Evolutionary conservation across 2,329 filamentous ascomycete species (phyloP).

Genomic region (Cytospora mali): DNA sequence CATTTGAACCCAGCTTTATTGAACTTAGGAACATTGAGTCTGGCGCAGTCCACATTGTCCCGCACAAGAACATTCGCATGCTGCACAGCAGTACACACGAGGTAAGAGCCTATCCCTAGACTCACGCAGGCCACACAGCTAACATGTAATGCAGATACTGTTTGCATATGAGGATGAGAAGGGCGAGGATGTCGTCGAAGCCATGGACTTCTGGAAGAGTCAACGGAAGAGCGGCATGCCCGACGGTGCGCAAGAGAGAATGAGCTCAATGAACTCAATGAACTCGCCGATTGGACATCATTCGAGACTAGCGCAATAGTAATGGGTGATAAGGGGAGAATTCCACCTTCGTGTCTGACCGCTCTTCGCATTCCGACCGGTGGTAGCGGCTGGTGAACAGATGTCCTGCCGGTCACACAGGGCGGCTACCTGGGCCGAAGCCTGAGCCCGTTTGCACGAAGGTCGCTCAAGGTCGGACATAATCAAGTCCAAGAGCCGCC

Average conservation of each 20-base stretch:
- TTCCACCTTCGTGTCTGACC: not conserved
- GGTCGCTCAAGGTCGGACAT: not conserved
- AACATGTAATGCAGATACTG: slow-evolving; percentile 67
- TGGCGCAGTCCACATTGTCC: slow-evolving; percentile 92
- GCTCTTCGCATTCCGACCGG: not conserved
- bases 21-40: slow-evolving; percentile 96
- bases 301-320: slow-evolving; percentile 26
- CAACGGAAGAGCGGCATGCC: slow-evolving; percentile 48
- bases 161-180: slow-evolving; percentile 97
- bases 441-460: not conserved
- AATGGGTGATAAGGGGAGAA: not conserved
- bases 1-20: slow-evolving; percentile 96
- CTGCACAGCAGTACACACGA: slow-evolving; percentile 95
- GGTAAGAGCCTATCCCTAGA: slow-evolving; percentile 55
- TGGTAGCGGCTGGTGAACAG: not conserved
- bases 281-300: slow-evolving; percentile 25
- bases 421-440: not conserved
- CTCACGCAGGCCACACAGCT: slow-evolving; percentile 27
- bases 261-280: slow-evolving; percentile 7
- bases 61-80: slow-evolving; percentile 96
- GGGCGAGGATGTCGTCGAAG: slow-evolving; percentile 90
- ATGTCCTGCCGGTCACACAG: not conserved
- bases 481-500: not conserved
- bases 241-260: slow-evolving; percentile 14
- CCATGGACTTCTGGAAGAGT: slow-evolving; percentile 93